Base-by-base conservation (phyloP, 2,329 filamentous ascomycete genomes). In the Alternaria infectoria region DNA sequence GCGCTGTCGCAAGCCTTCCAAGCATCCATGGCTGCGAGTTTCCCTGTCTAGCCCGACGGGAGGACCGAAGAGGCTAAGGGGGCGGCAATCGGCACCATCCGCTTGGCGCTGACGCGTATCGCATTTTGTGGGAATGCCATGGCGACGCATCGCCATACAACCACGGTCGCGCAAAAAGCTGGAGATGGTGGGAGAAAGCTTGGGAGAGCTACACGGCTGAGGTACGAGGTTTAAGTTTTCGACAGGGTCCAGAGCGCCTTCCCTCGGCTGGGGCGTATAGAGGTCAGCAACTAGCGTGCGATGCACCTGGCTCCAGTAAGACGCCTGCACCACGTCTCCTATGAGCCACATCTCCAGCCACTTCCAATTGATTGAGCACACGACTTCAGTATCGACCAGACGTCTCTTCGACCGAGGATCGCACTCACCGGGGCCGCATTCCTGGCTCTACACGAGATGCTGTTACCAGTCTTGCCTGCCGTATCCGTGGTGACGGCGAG, bases 61-160 rank as follows among this genome's bases (percentile, higher is more conserved):
- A 54, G 32, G 57, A 67, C 69, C 23, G 60, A 71, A 59, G 47
- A 50, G 67, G 69, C 59, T 67, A 69, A 69, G 62, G 66, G 60
- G 66, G 50, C 66, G 69, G 67, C 51, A 69, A 46, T 66, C 67
- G 69, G 67, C 67, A 71, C 62, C 52, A 54, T 52, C 30, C 25
- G 36, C 69, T 71, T 71, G 69, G 69, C 69, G 65, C 66, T 70
- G 69, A 70, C 67, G 69, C 68, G 69, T 62, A 59, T 62, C 54
- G 59, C 43, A 25, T 47, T 62, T 49, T n/a, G 40, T 15, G 12
- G 21, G 36, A 59, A 54, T 50, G 15, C 59, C 47, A 58, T 58
- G 54, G 21, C 47, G 46, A 32, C 40, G 21, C 25, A 30, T 23
- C 25, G 11, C 6, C 5, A n/a, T 13, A 43, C 13, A 6, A 21